Evolutionary conservation across 768 basidiomycete species (phyloP).

Genomic region (Boletus reticuloceps): DNA sequence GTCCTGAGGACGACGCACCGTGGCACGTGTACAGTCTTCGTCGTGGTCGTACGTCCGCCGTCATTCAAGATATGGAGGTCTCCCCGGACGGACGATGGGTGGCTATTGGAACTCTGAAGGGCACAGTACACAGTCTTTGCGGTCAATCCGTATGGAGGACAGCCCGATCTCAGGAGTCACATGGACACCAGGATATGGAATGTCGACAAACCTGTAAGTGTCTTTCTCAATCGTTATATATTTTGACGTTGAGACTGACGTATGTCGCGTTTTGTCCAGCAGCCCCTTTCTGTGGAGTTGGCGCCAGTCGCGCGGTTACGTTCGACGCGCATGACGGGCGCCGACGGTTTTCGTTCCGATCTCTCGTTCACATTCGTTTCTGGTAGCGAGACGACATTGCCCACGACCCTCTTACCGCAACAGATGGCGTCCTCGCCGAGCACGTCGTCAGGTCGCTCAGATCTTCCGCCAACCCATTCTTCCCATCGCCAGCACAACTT

Average conservation of each 20-base stretch:
- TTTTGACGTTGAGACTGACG: background rate
- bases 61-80: slow-evolving; percentile 49
- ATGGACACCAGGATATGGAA: slow-evolving; percentile 58
- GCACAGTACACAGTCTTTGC: slow-evolving; percentile 73
- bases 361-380: slow-evolving; percentile 57
- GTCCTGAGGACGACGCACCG: slow-evolving; percentile 26
- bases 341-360: slow-evolving; percentile 35
- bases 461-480: slow-evolving; percentile 27
- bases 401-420: slow-evolving; percentile 38
- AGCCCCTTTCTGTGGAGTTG: slow-evolving; percentile 52
- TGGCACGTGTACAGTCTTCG: slow-evolving; percentile 67
- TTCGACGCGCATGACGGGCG: slow-evolving; percentile 28
- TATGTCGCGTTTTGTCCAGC: slow-evolving; percentile 29
- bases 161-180: slow-evolving; percentile 60
- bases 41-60: slow-evolving; percentile 68
- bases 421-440: slow-evolving; percentile 25
- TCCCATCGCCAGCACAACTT: slow-evolving; percentile 42
- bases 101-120: slow-evolving; percentile 61
- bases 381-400: slow-evolving; percentile 30
- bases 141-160: slow-evolving; percentile 74
- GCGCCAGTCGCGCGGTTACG: slow-evolving; percentile 56
- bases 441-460: slow-evolving; percentile 29
- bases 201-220: slow-evolving; percentile 42
- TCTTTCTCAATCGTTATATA: background rate
- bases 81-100: slow-evolving; percentile 61